phyloP scores from a whole-genome alignment of 305 asterid genomes.

The Solanum hybrid region DNA sequence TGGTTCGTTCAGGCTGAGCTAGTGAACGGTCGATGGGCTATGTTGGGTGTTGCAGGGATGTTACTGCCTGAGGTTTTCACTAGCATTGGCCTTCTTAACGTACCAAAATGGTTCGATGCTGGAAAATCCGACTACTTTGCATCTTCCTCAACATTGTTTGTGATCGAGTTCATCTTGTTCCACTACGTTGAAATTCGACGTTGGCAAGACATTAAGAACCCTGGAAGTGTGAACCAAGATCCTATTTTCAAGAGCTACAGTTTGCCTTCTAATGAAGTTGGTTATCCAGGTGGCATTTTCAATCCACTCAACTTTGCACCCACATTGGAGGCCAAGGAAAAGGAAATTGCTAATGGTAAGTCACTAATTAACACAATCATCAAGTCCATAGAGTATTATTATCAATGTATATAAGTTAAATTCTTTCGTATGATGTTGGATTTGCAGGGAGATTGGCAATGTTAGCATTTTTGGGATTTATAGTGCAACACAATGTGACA shows the following conservation, averaged over 20 bases:
- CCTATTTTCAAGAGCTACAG: conserved; percentile 88
- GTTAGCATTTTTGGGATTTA: conserved; percentile 88
- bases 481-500: conserved; percentile 88
- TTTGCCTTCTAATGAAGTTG: conserved; percentile 61
- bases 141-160: conserved; percentile 74
- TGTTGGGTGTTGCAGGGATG: conserved; percentile 95
- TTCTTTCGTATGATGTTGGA: background rate
- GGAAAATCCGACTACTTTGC: conserved; percentile 79
- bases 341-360: conserved; percentile 81
- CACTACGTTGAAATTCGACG: conserved; percentile 93
- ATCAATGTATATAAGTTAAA: background rate
- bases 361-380: background rate
- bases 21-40: conserved; percentile 90
- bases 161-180: conserved; percentile 86
- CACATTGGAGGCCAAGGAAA: conserved; percentile 75
- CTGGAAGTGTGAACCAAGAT: conserved; percentile 89
- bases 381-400: background rate
- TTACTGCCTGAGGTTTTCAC: conserved; percentile 73
- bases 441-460: conserved; percentile 88
- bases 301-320: conserved; percentile 86
- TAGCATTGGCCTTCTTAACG: conserved; percentile 54
- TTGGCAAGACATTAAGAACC: conserved; percentile 98
- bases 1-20: conserved; percentile 93
- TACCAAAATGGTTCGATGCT: conserved; percentile 86
- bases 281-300: conserved; percentile 89